Evolutionary conservation across 129 eudicot species (phyloP).

Genomic region (Apium graveolens): DNA sequence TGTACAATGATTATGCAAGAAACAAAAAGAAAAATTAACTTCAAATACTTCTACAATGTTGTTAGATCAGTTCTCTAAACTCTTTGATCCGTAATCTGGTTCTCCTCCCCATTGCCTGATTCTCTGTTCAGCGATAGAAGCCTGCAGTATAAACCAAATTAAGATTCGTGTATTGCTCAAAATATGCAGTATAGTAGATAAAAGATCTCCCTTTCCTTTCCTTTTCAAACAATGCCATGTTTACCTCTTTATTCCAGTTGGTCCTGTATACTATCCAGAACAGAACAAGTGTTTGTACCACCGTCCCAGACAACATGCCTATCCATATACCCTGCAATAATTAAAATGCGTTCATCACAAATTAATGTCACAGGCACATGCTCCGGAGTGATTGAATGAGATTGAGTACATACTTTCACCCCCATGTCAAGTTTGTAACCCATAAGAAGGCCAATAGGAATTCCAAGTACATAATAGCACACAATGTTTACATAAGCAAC

Average conservation of each 20-base stretch:
- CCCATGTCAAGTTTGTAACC: conserved; percentile 49
- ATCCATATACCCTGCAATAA: conserved; percentile 48
- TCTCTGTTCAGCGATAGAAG: conserved; percentile 38
- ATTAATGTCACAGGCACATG: not conserved
- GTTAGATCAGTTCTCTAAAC: not conserved
- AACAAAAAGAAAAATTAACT: not conserved
- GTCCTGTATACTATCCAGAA: conserved; percentile 39
- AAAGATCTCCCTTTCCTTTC: not conserved
- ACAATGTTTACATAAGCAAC: conserved; percentile 53
- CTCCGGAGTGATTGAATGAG: not conserved
- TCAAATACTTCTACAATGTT: not conserved
- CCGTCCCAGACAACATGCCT: conserved; percentile 45
- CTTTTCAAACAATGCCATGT: not conserved
- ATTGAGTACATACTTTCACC: conserved; percentile 19
- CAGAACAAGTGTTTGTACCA: conserved; percentile 32
- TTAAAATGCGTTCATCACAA: not conserved
- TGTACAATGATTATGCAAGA: not conserved
- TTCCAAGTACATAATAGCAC: conserved; percentile 50
- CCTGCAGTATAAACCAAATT: conserved; percentile 26
- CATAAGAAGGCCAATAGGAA: conserved; percentile 42
- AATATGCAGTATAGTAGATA: not conserved
- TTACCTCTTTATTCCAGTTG: conserved; percentile 73
- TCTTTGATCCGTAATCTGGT: conserved; percentile 6
- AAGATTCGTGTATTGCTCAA: not conserved
- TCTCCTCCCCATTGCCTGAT: conserved; percentile 45